Evolutionary conservation across 208 protist genomes (phyloP), one percentile per base, ranked within the genome.

Genomic region (Leptomonas pyrrhocoris): DNA sequence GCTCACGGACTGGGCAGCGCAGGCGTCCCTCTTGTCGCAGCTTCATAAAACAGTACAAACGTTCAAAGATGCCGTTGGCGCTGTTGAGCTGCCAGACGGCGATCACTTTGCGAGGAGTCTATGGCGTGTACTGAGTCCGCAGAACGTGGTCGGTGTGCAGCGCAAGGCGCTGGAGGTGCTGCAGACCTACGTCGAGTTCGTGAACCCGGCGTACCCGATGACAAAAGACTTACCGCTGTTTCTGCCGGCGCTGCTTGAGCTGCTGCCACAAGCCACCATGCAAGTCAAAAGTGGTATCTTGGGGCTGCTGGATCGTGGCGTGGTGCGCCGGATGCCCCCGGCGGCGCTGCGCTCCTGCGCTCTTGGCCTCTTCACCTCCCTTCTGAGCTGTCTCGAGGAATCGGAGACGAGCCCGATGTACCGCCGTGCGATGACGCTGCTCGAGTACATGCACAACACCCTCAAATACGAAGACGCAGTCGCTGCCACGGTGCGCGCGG

Each of bases 131-230:
- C 61, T 92, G 12, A 82, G 86, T 45, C 53, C 81, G 18, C 75
- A 82, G 49, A 74, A 75, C 31, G 83, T 84, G 4, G 73, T 88
- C 30, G 88, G 85, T 0, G 85, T 94, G 68, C 88, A 94, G 62
- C 85, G 88, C 19, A 88, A 89, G 74, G 84, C 85, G 23, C 56
- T 94, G 15, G 85, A 91, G 73, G 77, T 77, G 57, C 40, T 88
- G 43, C 71, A 81, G 58, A 63, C 30, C 50, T 80, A 79, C 38
- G 30, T 68, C 16, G 57, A 54, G 27, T 69, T 62, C 28, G 74
- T 59, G 27, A 70, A 71, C 50, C 43, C 56, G 23, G 61, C 57
- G 43, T 75, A 80, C 56, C 75, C 80, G 30, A 58, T 73, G 74
- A 27, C 46, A 13, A 73, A 67, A 28, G 59, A 73, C 21, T 53